Evolutionary conservation across 352 stramenopile species (phyloP).

Genomic region (Plasmopara viticola): DNA sequence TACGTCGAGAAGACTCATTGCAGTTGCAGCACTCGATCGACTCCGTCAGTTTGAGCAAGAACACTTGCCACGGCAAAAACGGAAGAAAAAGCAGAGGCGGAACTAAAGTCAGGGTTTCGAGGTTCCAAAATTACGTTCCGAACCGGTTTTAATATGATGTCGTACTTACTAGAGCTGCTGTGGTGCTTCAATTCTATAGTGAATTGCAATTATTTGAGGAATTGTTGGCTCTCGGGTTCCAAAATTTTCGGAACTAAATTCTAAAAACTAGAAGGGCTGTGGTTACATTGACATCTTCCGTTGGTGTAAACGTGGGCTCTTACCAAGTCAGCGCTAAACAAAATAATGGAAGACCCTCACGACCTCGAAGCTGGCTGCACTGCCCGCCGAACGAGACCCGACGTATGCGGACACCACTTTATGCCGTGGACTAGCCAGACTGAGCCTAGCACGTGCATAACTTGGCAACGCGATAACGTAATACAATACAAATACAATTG

Average conservation of each 20-base stretch:
- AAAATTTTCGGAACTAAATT: no score
- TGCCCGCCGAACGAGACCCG: no score
- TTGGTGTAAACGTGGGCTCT: no score
- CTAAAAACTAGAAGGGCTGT: constrained; percentile 4
- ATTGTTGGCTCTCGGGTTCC: neutral
- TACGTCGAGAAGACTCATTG: constrained; percentile 14
- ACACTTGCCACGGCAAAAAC: constrained; percentile 15
- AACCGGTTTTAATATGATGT: neutral
- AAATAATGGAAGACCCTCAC: no score
- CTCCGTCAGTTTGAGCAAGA: constrained; percentile 21
- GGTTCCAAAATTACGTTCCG: constrained; percentile 1
- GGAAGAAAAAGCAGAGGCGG: constrained; percentile 6
- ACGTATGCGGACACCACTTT: no score
- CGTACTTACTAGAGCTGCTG: neutral
- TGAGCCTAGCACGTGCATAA: no score
- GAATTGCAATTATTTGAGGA: neutral
- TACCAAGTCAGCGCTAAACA: no score
- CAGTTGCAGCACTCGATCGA: constrained; percentile 12
- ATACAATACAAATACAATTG: no score
- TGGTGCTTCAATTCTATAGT: constrained; percentile 1
- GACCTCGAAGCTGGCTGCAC: no score
- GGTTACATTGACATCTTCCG: constrained; percentile 2
- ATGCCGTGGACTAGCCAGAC: no score
- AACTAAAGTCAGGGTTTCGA: neutral
- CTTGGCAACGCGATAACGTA: no score